Evolutionary conservation across 768 basidiomycete species (phyloP).

Genomic region (Psilocybe subaeruginosa): DNA sequence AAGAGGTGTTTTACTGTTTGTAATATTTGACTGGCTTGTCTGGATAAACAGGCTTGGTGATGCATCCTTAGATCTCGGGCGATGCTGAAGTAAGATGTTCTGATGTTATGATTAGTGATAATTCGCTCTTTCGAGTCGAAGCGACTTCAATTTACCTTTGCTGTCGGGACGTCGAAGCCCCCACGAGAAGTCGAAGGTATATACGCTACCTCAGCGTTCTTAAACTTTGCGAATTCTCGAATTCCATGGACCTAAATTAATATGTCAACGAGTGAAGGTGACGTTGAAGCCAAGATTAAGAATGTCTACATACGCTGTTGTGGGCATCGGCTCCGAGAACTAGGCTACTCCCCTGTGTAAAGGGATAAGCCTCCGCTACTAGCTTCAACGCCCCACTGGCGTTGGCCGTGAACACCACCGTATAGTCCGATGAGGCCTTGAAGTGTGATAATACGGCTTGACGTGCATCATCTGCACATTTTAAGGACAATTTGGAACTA

Average conservation of each 20-base stretch:
- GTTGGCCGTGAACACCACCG: slow-evolving; percentile 83
- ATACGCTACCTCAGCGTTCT: slow-evolving; percentile 63
- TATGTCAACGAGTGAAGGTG: neutral
- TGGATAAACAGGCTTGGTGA: slow-evolving; percentile 70
- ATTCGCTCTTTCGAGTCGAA: neutral
- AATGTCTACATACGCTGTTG: slow-evolving; percentile 59
- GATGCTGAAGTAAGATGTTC: slow-evolving; percentile 56
- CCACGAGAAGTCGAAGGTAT: slow-evolving; percentile 65
- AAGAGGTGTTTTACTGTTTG: slow-evolving; percentile 73
- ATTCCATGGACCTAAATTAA: slow-evolving; percentile 64
- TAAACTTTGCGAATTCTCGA: slow-evolving; percentile 64
- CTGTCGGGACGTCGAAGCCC: slow-evolving; percentile 58
- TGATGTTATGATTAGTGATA: slow-evolving; percentile 27
- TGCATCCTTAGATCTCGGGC: slow-evolving; percentile 44
- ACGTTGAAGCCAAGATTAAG: neutral
- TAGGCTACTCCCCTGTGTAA: slow-evolving; percentile 56
- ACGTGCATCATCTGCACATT: slow-evolving; percentile 70
- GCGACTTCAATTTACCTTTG: slow-evolving; percentile 53
- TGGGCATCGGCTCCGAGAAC: slow-evolving; percentile 81
- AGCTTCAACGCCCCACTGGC: slow-evolving; percentile 81
- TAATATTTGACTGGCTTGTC: slow-evolving; percentile 83
- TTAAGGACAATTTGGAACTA: slow-evolving; percentile 73
- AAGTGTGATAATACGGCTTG: slow-evolving; percentile 77
- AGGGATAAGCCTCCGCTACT: slow-evolving; percentile 81
- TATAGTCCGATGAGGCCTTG: slow-evolving; percentile 73